Evolutionary conservation across 345 rosid genomes (phyloP).

Genomic region (Pistacia atlantica): DNA sequence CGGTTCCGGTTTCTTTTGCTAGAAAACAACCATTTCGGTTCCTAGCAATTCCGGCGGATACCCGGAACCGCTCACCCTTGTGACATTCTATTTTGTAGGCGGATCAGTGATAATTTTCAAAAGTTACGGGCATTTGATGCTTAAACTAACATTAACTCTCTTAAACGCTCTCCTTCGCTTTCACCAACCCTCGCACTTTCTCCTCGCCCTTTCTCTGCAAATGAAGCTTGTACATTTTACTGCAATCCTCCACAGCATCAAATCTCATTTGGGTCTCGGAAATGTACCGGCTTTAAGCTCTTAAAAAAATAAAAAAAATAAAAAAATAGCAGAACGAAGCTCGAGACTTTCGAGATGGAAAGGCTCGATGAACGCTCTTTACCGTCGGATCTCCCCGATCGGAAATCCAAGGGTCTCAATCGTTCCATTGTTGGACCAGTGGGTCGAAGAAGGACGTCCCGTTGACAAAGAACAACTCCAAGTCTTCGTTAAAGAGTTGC

Average conservation of each 20-base stretch:
- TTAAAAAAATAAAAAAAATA: too few relatives aligned
- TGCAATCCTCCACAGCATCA: neutral
- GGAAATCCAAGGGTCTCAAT: conserved; percentile 32
- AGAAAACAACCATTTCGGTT: too few relatives aligned
- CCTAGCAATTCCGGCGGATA: too few relatives aligned
- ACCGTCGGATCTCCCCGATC: conserved; percentile 33
- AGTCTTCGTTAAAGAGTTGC: conserved; percentile 20
- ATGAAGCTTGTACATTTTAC: neutral
- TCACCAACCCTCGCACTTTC: neutral
- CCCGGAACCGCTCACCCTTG: too few relatives aligned
- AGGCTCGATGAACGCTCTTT: conserved; percentile 9
- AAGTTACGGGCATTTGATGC: too few relatives aligned
- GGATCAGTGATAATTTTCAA: too few relatives aligned
- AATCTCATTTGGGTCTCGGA: conserved; percentile 17
- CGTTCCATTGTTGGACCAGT: conserved; percentile 40
- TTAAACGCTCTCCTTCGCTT: neutral
- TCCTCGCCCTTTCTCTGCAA: neutral
- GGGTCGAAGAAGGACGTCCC: conserved; percentile 40
- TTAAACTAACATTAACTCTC: too few relatives aligned
- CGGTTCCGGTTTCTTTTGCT: too few relatives aligned
- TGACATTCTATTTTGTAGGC: too few relatives aligned
- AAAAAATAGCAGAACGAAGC: neutral
- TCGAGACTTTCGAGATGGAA: neutral
- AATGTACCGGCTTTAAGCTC: neutral
- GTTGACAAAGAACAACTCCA: conserved; percentile 20